Percentiles rank a stretch among this genome's conserved stretches.
phyloP scores from a whole-genome alignment of 139 green algal genomes.

The Monoraphidium neglectum region DNA sequence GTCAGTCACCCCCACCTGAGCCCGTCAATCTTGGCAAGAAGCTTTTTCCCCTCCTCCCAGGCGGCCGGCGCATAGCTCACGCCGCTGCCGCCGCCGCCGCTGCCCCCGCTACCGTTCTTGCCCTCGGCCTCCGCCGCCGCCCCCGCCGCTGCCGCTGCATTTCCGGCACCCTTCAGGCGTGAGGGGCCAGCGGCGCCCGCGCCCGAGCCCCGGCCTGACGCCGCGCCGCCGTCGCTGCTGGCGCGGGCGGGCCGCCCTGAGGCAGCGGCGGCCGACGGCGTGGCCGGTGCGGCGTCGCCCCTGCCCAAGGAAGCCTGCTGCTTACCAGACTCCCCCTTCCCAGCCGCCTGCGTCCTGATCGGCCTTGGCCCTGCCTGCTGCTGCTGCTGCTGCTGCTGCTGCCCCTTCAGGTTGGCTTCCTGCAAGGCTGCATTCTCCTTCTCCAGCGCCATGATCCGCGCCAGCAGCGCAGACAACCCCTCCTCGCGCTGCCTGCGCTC shows the following conservation, averaged over 20 bases:
- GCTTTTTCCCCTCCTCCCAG: constrained; percentile 80
- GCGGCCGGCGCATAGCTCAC: constrained; percentile 31
- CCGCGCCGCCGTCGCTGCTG: constrained; percentile 4
- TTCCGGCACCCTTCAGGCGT: no score
- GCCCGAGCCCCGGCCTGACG: no score
- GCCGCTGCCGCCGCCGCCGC: not conserved
- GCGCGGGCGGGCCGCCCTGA: not conserved
- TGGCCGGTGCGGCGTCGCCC: no score
- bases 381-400: not conserved
- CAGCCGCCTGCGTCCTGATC: not conserved
- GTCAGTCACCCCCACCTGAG: constrained; percentile 49
- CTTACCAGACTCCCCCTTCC: no score
- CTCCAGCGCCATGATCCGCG: not conserved
- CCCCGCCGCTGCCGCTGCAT: no score
- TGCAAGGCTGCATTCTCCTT: not conserved
- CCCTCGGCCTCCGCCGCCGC: no score
- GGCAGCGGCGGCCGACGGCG: not conserved
- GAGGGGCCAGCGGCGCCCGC: no score
- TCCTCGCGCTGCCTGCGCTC: constrained; percentile 21
- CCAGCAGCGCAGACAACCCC: constrained; percentile 6
- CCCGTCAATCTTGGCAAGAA: constrained; percentile 65
- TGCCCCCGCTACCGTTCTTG: no score
- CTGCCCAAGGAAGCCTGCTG: no score
- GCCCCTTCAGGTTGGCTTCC: not conserved
- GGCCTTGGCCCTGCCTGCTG: not conserved